Percentiles rank a stretch among this genome's conserved stretches.
Conservation (phyloP, 2,329 filamentous ascomycete genomes). For the Amauroascus niger region DNA sequence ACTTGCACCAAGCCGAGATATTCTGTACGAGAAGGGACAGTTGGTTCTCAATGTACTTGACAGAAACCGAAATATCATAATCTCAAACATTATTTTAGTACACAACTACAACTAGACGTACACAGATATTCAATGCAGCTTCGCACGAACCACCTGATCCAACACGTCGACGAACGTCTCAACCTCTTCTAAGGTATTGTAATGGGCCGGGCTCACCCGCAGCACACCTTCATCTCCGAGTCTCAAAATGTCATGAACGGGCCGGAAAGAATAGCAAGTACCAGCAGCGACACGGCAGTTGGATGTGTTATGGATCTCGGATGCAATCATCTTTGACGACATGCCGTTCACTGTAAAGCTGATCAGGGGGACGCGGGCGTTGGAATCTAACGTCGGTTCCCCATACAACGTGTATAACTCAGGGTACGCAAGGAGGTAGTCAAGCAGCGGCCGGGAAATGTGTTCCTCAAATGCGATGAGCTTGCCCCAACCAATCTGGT, state of each 20-base stretch:
- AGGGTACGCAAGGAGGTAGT: slow-evolving; percentile 44
- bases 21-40: too few species aligned
- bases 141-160: slow-evolving; percentile 5
- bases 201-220: slow-evolving; percentile 62
- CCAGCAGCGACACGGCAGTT: slow-evolving; percentile 5
- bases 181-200: slow-evolving; percentile 47
- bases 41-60: too few species aligned
- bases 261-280: slow-evolving; percentile 5
- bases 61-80: too few species aligned
- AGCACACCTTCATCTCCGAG: slow-evolving; percentile 55
- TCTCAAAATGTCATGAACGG: slow-evolving; percentile 5
- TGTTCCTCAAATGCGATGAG: slow-evolving; percentile 50
- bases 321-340: slow-evolving; percentile 3
- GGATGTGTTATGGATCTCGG: slow-evolving; percentile 6
- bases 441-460: slow-evolving; percentile 49
- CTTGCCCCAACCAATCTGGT: slow-evolving; percentile 35
- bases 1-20: too few species aligned
- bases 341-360: slow-evolving; percentile 47
- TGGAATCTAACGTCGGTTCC: slow-evolving; percentile 39
- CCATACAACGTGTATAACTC: slow-evolving; percentile 50
- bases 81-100: too few species aligned
- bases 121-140: too few species aligned
- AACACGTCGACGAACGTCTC: slow-evolving; percentile 4
- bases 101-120: too few species aligned
- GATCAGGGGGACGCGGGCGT: slow-evolving; percentile 50